Evolutionary conservation across 208 protist genomes (phyloP).

Genomic region (Trypanosoma congolense): DNA sequence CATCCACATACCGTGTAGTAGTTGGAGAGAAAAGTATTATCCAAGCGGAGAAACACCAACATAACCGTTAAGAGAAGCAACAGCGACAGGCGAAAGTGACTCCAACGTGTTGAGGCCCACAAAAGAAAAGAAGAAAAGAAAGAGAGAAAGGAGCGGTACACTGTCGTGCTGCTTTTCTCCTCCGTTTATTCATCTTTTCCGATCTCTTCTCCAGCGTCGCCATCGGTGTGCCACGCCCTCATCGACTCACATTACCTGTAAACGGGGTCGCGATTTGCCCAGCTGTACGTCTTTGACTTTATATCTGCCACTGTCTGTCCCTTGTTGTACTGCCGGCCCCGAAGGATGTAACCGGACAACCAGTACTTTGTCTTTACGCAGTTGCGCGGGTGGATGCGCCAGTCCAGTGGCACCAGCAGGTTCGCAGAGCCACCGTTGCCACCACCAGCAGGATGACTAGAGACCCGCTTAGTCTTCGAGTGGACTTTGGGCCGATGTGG

Average conservation of each 20-base stretch:
- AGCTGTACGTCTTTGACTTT: slow-evolving; percentile 89
- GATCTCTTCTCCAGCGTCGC: background rate
- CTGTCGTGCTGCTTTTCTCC: too few species aligned
- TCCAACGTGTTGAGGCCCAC: too few species aligned
- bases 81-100: too few species aligned
- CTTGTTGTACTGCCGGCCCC: slow-evolving; percentile 83
- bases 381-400: slow-evolving; percentile 85
- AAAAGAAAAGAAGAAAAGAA: too few species aligned
- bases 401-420: slow-evolving; percentile 87
- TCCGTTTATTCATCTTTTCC: too few species aligned
- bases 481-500: slow-evolving; percentile 81
- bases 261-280: slow-evolving; percentile 85
- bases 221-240: background rate
- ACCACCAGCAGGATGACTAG: slow-evolving; percentile 81
- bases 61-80: too few species aligned
- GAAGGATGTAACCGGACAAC: slow-evolving; percentile 89
- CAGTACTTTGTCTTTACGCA: slow-evolving; percentile 90
- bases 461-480: slow-evolving; percentile 84
- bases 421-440: slow-evolving; percentile 84
- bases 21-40: too few species aligned
- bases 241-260: slow-evolving; percentile 49
- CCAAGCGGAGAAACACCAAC: too few species aligned
- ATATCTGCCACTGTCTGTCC: slow-evolving; percentile 82
- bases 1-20: too few species aligned
- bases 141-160: too few species aligned